Evolutionary conservation across 305 asterid species (phyloP), one percentile per base, ranked within the genome.

Genomic region (Fraxinus latifolia): DNA sequence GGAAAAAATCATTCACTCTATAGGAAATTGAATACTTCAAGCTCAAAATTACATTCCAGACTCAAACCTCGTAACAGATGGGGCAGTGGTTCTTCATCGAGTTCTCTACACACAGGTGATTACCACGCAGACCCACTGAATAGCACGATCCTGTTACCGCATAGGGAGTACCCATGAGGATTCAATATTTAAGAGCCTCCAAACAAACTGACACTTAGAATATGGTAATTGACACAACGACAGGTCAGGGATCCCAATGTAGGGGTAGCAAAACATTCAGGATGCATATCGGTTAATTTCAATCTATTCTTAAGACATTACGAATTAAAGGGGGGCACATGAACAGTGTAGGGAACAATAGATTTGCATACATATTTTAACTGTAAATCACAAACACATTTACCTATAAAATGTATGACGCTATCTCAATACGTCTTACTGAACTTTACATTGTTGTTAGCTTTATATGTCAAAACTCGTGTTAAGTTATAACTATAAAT

Each of bases 71-170:
- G 75, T 92, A 95, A 88, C 99, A 92, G 78, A 95, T 95, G 85
- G 98, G 99, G 86, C 99, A 95, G 73, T 91, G 94, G 86, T 87
- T 86, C 91, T 91, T 93, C 99, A 93, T 95, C 44, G 99, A 93
- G 86, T 95, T 89, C 88, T 95, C 97, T n/a, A 95, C 91, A 65
- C 99, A 92, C 77, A 67, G 83, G 87, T 95, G 99, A 87, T 95
- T 93, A 81, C 91, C 84, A 42, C 84, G 95, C 58, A 95, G 89
- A 81, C 83, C 80, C 78, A 87, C 75, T 21, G 97, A 71, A 87
- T 95, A 95, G 89, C 99, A 95, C 68, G 99, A 95, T 76, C 98
- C 99, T 95, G 93, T 55, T 74, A 32, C 47, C 78, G n/a, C 33
- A 82, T 34, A 76, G 76, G 62, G 42, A 67, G 81, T 68, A 11